phyloP scores from a whole-genome alignment of 768 basidiomycete species.

The Suillus clintonianus region DNA sequence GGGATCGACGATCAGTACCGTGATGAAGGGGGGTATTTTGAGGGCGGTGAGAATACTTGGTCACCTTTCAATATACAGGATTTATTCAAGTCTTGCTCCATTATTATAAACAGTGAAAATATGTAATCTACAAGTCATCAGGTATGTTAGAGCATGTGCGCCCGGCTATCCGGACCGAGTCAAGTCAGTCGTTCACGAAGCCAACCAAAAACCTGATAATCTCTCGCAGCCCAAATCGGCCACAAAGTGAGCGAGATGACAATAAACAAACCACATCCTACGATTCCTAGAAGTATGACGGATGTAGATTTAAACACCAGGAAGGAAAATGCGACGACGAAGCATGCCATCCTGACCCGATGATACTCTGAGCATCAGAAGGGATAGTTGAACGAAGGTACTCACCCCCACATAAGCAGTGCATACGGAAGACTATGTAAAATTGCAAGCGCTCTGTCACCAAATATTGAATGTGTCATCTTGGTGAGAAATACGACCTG shows the following conservation, averaged over 20 bases:
- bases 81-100: not conserved
- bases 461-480: not conserved
- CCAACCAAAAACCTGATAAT: not conserved
- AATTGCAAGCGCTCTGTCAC: not conserved
- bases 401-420: conserved; percentile 1
- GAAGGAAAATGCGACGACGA: not conserved
- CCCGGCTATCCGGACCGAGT: not conserved
- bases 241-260: not conserved
- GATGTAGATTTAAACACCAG: not conserved
- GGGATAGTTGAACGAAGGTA: not conserved
- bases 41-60: not conserved
- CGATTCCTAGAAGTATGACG: not conserved
- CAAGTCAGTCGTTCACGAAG: not conserved
- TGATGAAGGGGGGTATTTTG: too few relatives aligned
- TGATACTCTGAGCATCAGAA: not conserved
- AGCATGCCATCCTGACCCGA: not conserved
- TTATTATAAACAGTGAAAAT: not conserved
- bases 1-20: too few relatives aligned
- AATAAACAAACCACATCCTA: not conserved
- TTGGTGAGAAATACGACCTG: not conserved
- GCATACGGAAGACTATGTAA: conserved; percentile 1
- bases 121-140: not conserved
- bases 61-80: not conserved
- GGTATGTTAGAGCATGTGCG: too few relatives aligned
- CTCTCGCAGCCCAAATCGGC: not conserved